Evolutionary conservation across 2,329 filamentous ascomycete species (phyloP), one percentile per base, ranked within the genome.

Genomic region (Colletotrichum sp.): DNA sequence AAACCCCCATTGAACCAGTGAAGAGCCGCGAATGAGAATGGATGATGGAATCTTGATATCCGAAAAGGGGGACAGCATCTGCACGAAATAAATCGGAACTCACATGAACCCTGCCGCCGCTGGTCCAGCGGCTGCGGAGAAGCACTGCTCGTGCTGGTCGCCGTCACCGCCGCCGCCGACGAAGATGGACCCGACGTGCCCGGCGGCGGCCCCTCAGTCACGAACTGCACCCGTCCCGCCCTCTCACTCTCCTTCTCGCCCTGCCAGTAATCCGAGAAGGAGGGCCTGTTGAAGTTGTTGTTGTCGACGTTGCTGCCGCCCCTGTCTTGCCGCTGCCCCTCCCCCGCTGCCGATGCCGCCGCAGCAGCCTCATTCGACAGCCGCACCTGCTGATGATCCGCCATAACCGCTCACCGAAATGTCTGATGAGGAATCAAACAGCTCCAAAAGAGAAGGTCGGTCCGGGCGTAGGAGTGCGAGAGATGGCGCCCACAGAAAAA

Each of bases 261-360:
- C 78, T 86, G 88, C 87, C 88, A 88, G 75, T 87, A 90, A 12
- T 83, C 79, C n/a, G 83, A 82, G 79, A 90, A 90, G n/a, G 88
- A 88, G 4, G 88, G 87, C 75, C 86, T 82, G 18, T 79, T 79
- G 65, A 67, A 62, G 21, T 79, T 72, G 28, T 75, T 75, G 67
- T 77, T 77, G 55, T 67, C 30, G 28, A 16, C 30, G n/a, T 9
- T 64, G 62, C 32, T 26, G 62, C 21, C 39, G 44, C 49, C 55
- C 39, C 55, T 62, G 55, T 52, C 72, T 28, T 64, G 72, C 9
- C 52, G 44, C 52, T 62, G 26, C 70, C 55, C 63, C 63, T 60
- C 70, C 59, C 28, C 70, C 49, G 57, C 69, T n/a, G 24, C 44
- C 44, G 44, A 49, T 21, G 44, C 39, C 39, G 44, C 44, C 44